These are phyloP conservation scores for Podaxis rugospora DNA, from an alignment of 768 basidiomycete species.

Conservation along the genomic window DNA sequence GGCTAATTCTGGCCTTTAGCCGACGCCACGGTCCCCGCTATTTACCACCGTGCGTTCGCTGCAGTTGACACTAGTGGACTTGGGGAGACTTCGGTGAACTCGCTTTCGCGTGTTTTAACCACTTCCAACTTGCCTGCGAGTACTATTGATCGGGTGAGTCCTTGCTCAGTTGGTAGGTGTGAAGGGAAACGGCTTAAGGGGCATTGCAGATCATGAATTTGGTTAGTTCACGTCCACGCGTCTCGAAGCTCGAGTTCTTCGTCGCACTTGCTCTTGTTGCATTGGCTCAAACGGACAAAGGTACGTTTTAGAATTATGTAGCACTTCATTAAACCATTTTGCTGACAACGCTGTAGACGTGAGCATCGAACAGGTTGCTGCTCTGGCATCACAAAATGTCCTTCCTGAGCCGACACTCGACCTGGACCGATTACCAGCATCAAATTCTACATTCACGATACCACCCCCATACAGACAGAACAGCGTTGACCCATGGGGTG, in stretches of 20 bases:
- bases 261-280: constrained; percentile 87
- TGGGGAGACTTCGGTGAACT: constrained; percentile 80
- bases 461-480: constrained; percentile 41
- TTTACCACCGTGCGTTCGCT: constrained; percentile 72
- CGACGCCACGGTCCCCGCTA: constrained; percentile 73
- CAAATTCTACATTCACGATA: constrained; percentile 43
- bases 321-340: background rate
- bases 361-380: constrained; percentile 77
- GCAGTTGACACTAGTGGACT: constrained; percentile 65
- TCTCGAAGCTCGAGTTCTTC: constrained; percentile 89
- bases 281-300: constrained; percentile 78
- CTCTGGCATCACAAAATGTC: constrained; percentile 70
- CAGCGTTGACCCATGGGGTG: constrained; percentile 65
- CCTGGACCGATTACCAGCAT: constrained; percentile 51
- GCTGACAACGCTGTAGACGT: constrained; percentile 43
- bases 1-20: constrained; percentile 34
- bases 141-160: constrained; percentile 72
- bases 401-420: constrained; percentile 73
- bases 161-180: background rate
- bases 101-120: constrained; percentile 73
- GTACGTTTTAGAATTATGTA: constrained; percentile 29
- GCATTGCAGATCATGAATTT: constrained; percentile 79
- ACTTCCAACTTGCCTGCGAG: constrained; percentile 79
- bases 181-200: background rate
- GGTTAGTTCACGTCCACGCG: constrained; percentile 73